A percentile compares a stretch with the other conserved stretches of the same genome.
These are phyloP conservation scores for Fragilaria crotonensis DNA, from an alignment of 108 stramenopile species.

Conservation along the genomic window DNA sequence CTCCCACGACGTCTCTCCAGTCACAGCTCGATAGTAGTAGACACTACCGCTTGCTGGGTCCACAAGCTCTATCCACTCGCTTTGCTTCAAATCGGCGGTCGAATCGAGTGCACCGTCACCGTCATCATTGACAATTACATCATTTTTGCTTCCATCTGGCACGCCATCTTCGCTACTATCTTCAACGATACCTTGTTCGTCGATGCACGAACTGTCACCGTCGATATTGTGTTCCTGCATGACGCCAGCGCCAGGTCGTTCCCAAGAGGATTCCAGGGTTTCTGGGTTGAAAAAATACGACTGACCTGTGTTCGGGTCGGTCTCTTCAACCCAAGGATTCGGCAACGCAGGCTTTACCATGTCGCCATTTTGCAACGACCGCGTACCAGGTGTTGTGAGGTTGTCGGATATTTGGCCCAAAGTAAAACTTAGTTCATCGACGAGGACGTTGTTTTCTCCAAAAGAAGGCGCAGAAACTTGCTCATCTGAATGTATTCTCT, in stretches of 20 bases:
- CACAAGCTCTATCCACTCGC: conserved; percentile 20
- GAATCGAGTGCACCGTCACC: neutral
- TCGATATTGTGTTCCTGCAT: neutral
- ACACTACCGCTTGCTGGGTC: conserved; percentile 14
- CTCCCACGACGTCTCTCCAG: conserved; percentile 26
- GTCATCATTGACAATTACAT: too few species aligned
- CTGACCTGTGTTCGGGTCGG: conserved; percentile 33
- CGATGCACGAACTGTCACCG: too few species aligned
- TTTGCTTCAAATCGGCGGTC: too few species aligned
- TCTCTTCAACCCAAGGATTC: conserved; percentile 45
- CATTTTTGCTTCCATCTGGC: too few species aligned
- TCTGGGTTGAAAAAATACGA: conserved; percentile 55
- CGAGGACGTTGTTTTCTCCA: neutral
- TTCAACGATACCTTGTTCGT: conserved; percentile 2
- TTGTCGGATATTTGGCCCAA: too few species aligned
- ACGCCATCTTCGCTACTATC: neutral
- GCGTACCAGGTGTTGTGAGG: too few species aligned
- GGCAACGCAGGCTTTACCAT: conserved; percentile 26
- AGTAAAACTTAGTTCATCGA: neutral
- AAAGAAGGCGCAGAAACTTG: neutral
- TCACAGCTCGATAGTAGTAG: conserved; percentile 15
- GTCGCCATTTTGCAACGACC: too few species aligned
- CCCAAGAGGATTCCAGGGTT: conserved; percentile 60
- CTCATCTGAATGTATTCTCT: neutral
- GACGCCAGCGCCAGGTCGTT: conserved; percentile 16